A percentile compares a stretch with the other conserved stretches of the same genome.
phyloP scores from a whole-genome alignment of 2,329 filamentous ascomycete genomes.

The Colletotrichum echinochloae region DNA sequence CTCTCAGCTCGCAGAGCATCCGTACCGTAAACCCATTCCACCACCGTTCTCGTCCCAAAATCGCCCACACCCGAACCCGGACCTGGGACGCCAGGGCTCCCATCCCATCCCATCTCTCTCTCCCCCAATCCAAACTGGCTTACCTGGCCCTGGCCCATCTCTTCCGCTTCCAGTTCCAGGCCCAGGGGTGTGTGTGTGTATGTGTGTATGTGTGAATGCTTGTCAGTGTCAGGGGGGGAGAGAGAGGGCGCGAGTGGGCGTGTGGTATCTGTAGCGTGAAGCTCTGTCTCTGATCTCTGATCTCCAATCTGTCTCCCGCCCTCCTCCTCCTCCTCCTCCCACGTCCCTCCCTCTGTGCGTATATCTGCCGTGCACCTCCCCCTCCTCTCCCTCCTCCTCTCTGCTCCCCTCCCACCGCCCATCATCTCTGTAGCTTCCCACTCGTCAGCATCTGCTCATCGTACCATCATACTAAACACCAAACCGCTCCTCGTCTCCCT shows the following conservation, averaged over 20 bases:
- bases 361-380: constrained; percentile 38
- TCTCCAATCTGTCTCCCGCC: constrained; percentile 11
- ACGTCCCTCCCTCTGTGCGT: constrained; percentile 31
- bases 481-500: neutral
- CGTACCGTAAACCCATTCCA: constrained; percentile 8
- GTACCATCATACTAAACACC: neutral
- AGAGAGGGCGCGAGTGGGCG: neutral
- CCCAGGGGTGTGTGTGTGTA: constrained; percentile 8
- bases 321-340: constrained; percentile 9
- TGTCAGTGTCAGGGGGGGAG: neutral
- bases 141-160: neutral
- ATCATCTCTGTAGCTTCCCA: constrained; percentile 7
- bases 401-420: neutral
- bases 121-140: neutral
- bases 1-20: neutral
- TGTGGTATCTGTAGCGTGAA: constrained; percentile 18
- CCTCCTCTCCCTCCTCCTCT: constrained; percentile 1
- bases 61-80: constrained; percentile 14
- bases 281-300: constrained; percentile 28
- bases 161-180: constrained; percentile 27
- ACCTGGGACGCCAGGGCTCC: constrained; percentile 11
- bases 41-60: constrained; percentile 33
- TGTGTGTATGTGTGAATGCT: constrained; percentile 19
- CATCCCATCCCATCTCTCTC: constrained; percentile 21
- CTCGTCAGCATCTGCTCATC: neutral